Percentiles rank a stretch among this genome's conserved stretches.
These are phyloP conservation scores for Herpetospermum pedunculosum DNA, from an alignment of 306 rosid species.

Conservation along the genomic window DNA sequence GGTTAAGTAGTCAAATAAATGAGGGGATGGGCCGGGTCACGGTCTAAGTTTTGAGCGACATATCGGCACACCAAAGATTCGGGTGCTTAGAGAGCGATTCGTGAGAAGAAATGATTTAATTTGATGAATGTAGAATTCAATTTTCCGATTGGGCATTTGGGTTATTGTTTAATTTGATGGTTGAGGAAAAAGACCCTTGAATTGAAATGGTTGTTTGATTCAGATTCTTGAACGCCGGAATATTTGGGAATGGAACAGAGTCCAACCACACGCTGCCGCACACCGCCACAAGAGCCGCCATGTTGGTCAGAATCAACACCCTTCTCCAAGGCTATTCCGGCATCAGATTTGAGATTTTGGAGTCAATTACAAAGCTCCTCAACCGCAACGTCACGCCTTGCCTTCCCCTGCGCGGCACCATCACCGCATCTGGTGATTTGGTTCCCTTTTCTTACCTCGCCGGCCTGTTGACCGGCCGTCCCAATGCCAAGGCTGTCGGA, in stretches of 20 bases:
- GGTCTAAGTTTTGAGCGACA: too few species aligned
- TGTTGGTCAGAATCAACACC: conserved; percentile 15
- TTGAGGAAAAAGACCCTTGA: neutral
- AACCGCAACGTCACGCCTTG: conserved; percentile 34
- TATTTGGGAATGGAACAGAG: conserved; percentile 10
- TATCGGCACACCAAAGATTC: too few species aligned
- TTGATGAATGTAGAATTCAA: too few species aligned
- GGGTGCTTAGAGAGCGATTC: too few species aligned
- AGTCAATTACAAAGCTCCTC: conserved; percentile 28
- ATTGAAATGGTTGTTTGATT: neutral
- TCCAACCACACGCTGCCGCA: conserved; percentile 23
- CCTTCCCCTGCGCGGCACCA: conserved; percentile 33
- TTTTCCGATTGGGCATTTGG: too few species aligned
- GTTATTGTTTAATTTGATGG: neutral
- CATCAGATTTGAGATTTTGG: conserved; percentile 30
- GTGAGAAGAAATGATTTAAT: too few species aligned
- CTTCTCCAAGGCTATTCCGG: conserved; percentile 21
- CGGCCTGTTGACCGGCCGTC: conserved; percentile 24
- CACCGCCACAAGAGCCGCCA: conserved; percentile 30
- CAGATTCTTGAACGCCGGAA: conserved; percentile 14
- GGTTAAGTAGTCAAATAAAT: too few species aligned
- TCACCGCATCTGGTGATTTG: conserved; percentile 34
- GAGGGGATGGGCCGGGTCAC: too few species aligned
- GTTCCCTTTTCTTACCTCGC: conserved; percentile 37
- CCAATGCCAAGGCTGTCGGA: conserved; percentile 27